A percentile compares a stretch with the other conserved stretches of the same genome.
Evolutionary conservation across 345 rosid species (phyloP).

Genomic region (Mallotus nudiflorus): DNA sequence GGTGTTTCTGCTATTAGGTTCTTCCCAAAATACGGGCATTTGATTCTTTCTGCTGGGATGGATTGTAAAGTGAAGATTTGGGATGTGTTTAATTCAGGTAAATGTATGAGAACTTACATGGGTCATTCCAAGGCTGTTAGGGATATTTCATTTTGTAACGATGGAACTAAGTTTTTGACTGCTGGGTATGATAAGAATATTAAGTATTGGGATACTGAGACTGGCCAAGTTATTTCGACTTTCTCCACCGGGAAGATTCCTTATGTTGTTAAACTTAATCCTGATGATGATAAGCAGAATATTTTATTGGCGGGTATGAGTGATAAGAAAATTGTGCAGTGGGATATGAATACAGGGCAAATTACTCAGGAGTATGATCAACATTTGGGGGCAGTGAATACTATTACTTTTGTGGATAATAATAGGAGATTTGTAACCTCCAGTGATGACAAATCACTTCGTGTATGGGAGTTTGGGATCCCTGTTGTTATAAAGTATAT

Average conservation of each 20-base stretch:
- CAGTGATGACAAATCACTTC: conserved; percentile 96
- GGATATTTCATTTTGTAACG: conserved; percentile 92
- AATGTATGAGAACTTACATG: conserved; percentile 99
- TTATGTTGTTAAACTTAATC: conserved; percentile 89
- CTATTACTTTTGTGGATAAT: conserved; percentile 93
- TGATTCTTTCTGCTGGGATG: conserved; percentile 97
- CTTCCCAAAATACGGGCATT: conserved; percentile 95
- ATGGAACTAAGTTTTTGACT: conserved; percentile 87
- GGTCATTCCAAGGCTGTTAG: conserved; percentile 94
- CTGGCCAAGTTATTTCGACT: conserved; percentile 90
- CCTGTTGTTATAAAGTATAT: conserved; percentile 98
- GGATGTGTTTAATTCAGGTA: conserved; percentile 96
- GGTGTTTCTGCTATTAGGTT: conserved; percentile 62
- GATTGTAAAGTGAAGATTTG: conserved; percentile 96
- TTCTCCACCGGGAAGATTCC: conserved; percentile 94
- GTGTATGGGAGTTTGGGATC: conserved; percentile 98
- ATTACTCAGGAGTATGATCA: conserved; percentile 59
- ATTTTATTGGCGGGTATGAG: conserved; percentile 97
- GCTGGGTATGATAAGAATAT: conserved; percentile 96
- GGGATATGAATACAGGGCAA: conserved; percentile 96
- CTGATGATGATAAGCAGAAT: conserved; percentile 93
- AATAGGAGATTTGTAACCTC: conserved; percentile 96
- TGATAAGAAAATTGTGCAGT: conserved; percentile 98
- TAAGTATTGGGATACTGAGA: conserved; percentile 96
- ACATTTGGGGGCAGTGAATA: conserved; percentile 63